Percentiles rank a stretch among this genome's conserved stretches.
Conservation (phyloP, 805 yeast species). For the Candida montana region DNA sequence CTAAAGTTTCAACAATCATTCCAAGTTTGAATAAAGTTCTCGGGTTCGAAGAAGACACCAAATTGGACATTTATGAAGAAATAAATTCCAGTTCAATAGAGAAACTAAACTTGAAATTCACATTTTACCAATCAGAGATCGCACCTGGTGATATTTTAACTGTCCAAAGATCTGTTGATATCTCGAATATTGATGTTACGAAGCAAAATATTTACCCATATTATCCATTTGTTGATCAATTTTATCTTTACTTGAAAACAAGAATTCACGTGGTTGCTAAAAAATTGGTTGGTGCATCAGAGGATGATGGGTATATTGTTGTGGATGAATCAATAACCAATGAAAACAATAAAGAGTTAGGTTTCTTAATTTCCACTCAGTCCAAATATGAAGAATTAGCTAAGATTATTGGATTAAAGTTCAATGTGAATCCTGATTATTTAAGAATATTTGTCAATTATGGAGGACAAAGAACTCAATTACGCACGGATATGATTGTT, state of each 20-base stretch:
- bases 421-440: conserved; percentile 52
- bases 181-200: conserved; percentile 5
- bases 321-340: conserved; percentile 25
- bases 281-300: conserved; percentile 36
- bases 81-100: conserved; percentile 50
- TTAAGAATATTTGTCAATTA: conserved; percentile 63
- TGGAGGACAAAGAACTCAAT: conserved; percentile 51
- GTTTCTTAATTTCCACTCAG: conserved; percentile 64
- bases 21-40: conserved; percentile 38
- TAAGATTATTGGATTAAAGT: conserved; percentile 46
- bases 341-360: conserved; percentile 27
- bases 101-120: conserved; percentile 26
- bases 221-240: conserved; percentile 36
- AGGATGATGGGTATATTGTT: conserved; percentile 46
- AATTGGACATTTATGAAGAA: conserved; percentile 52
- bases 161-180: conserved; percentile 20
- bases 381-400: conserved; percentile 59
- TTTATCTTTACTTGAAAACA: conserved; percentile 50
- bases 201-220: conserved; percentile 25
- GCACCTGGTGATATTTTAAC: conserved; percentile 63
- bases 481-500: conserved; percentile 30
- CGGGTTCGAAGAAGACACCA: conserved; percentile 30
- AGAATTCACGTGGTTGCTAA: conserved; percentile 55
- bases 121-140: conserved; percentile 54
- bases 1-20: conserved; percentile 35